phyloP scores from a whole-genome alignment of 306 rosid species.

The Cercis canadensis region DNA sequence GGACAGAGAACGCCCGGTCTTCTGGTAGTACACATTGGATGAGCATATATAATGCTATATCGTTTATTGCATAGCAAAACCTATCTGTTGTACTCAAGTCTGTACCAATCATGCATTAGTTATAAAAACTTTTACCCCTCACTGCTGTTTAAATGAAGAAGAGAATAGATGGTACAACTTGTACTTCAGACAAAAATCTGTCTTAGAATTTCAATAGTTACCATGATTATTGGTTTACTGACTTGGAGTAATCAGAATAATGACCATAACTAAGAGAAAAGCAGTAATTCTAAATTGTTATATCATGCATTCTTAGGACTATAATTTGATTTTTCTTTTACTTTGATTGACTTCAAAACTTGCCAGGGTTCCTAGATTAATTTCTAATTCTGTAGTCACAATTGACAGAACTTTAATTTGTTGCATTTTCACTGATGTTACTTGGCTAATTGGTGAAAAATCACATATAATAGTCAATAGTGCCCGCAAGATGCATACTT shows the following conservation, averaged over 20 bases:
- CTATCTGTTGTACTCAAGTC: constrained; percentile 14
- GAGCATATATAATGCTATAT: not conserved
- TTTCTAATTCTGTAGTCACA: not conserved
- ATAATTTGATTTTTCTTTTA: not conserved
- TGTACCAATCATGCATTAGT: not conserved
- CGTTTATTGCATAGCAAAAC: constrained; percentile 24
- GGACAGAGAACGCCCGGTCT: too few species aligned
- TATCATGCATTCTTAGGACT: not conserved
- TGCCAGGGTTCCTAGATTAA: not conserved
- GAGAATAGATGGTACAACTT: constrained; percentile 13
- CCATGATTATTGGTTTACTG: constrained; percentile 24
- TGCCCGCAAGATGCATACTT: too few species aligned
- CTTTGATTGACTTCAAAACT: not conserved
- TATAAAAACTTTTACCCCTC: constrained; percentile 24
- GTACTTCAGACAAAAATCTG: constrained; percentile 1
- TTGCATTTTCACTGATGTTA: not conserved
- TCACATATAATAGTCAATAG: not conserved
- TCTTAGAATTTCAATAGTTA: not conserved
- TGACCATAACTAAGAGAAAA: constrained; percentile 6
- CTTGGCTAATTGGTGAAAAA: not conserved
- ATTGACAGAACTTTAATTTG: not conserved
- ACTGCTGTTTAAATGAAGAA: constrained; percentile 13
- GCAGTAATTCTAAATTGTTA: constrained; percentile 11
- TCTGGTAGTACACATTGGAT: too few species aligned
- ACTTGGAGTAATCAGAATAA: constrained; percentile 23